A percentile compares a stretch with the other conserved stretches of the same genome.
phyloP scores from a whole-genome alignment of 2,329 filamentous ascomycete species.

The Microcyclosporella mali region DNA sequence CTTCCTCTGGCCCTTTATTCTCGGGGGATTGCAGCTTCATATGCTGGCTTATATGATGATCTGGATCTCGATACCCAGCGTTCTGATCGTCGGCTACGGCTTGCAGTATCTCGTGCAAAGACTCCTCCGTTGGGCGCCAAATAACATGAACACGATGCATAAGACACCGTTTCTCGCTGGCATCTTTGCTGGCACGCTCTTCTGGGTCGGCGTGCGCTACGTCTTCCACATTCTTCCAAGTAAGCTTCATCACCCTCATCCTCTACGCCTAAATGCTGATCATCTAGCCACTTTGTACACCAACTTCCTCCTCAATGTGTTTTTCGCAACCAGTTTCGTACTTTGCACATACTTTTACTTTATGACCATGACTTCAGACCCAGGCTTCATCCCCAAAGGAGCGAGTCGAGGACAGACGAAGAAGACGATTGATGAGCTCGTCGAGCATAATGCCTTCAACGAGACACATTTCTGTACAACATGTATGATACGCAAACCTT shows the following conservation, averaged over 20 bases:
- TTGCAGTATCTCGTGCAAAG: conserved; percentile 74
- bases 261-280: conserved; percentile 1
- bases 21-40: conserved; percentile 65
- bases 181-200: conserved; percentile 82
- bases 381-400: conserved; percentile 87
- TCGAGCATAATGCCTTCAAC: conserved; percentile 82
- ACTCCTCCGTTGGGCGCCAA: conserved; percentile 72
- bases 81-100: conserved; percentile 58
- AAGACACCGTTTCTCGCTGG: conserved; percentile 91
- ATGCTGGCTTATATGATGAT: conserved; percentile 69
- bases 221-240: conserved; percentile 65
- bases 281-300: conserved; percentile 55
- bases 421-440: conserved; percentile 77
- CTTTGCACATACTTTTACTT: conserved; percentile 81
- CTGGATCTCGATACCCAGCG: conserved; percentile 68
- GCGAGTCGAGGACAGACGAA: conserved; percentile 86
- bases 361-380: conserved; percentile 78
- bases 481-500: conserved; percentile 88
- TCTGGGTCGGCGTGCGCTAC: conserved; percentile 74
- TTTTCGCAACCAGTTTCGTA: conserved; percentile 59
- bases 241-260: conserved; percentile 37
- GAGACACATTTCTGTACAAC: conserved; percentile 88
- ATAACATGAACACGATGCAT: conserved; percentile 84
- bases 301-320: conserved; percentile 69
- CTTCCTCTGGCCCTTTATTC: conserved; percentile 79